Evolutionary conservation across 2,329 filamentous ascomycete genomes (phyloP).

Genomic region (Sporothrix schenckii): DNA sequence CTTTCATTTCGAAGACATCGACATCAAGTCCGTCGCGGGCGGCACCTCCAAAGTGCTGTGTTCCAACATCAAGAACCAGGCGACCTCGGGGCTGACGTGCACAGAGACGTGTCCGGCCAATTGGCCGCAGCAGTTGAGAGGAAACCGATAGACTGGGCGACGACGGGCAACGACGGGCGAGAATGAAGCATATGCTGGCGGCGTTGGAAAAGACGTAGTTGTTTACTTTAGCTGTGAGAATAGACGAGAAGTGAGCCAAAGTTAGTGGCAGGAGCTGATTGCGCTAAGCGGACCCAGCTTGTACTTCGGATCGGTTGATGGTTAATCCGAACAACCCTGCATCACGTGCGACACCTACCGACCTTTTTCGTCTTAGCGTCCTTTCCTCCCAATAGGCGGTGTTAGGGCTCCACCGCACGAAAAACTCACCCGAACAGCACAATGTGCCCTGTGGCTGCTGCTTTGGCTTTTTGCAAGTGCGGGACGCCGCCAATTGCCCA

Average conservation of each 20-base stretch:
- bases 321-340: constrained; percentile 25
- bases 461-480: constrained; percentile 8
- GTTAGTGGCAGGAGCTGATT: not conserved
- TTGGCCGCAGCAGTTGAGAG: constrained; percentile 47
- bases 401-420: constrained; percentile 37
- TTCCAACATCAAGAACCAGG: constrained; percentile 48
- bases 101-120: constrained; percentile 45
- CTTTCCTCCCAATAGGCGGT: not conserved
- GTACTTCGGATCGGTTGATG: constrained; percentile 20
- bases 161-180: constrained; percentile 11
- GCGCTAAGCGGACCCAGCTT: not conserved
- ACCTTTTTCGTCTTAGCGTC: constrained; percentile 2
- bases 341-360: constrained; percentile 26
- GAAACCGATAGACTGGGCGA: constrained; percentile 37
- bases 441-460: not conserved
- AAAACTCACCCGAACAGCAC: constrained; percentile 16
- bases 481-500: constrained; percentile 18
- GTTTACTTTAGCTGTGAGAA: constrained; percentile 7
- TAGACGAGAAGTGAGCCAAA: not conserved
- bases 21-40: constrained; percentile 50
- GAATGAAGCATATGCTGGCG: too few relatives aligned
- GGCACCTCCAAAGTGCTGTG: constrained; percentile 49
- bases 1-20: constrained; percentile 50
- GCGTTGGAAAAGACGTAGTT: not conserved
- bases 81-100: constrained; percentile 43